Base-by-base conservation (phyloP, 768 basidiomycete genomes). In the Chlorophyllum brunneum region DNA sequence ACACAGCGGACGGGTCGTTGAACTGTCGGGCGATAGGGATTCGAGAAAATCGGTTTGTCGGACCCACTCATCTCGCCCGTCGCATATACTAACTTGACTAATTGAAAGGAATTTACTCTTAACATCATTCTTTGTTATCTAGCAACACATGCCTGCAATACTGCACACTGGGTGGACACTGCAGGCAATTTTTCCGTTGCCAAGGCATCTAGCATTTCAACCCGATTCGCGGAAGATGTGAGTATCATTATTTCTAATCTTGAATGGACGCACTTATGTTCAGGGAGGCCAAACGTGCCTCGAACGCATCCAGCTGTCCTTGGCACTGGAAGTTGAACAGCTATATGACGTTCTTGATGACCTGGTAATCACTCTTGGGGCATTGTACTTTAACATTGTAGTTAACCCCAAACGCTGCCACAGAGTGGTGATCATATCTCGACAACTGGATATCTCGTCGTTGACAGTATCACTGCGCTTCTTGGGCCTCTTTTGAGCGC, bases 81-180 rank as follows among this genome's bases (percentile, higher is more conserved):
- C 29, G 36, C 9, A 27, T 10, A 30, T 51, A 16, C 51, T 44
- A 9, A 45, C 7, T 3, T 24, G 11, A 36, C n/a, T n/a, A 6
- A n/a, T 27, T 5, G 54, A 36, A 59, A 90, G 89, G 70, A 74
- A 11, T 67, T 92, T 5, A 81, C 79, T 1, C 62, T 85, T 30
- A 82, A 87, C 48, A 64, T 85, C 13, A 72, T 79, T 33, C 65
- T 88, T 18, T 72, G 75, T 16, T 73, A 82, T 59, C 75, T 91
- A 3, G 63, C 67, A 2, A 54, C 61, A 15, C 43, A 70, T 47
- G 51, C 56, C 16, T 58, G 72, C n/a, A 63, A 71, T 2, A 70
- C 63, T 44, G 80, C 73, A 1, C 61, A 81, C 4, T 92, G 89
- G 89, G 75, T 92, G 40, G 88, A 92, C 59, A 85, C 83, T 8